These are phyloP conservation scores for Ceriops decandra DNA, from an alignment of 345 rosid species.

Conservation along the genomic window DNA sequence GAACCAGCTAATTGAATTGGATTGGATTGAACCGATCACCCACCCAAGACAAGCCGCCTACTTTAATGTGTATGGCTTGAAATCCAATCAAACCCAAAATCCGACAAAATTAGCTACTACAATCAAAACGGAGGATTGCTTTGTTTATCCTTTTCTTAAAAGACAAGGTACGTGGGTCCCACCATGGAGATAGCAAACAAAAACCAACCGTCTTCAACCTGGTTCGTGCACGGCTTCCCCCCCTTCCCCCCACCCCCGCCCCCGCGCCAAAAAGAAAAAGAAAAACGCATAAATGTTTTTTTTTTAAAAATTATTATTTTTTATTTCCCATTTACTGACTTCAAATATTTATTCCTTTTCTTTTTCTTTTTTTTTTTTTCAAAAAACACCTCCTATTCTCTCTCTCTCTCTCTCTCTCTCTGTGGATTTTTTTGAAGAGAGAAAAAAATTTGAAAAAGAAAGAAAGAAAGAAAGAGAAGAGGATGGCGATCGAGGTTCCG, in stretches of 20 bases:
- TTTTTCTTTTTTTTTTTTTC: not conserved
- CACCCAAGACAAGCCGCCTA: no score
- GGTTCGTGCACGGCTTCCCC: slow-evolving; percentile 10
- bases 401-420: not conserved
- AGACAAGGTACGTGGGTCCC: no score
- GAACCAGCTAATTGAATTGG: no score
- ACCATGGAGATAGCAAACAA: not conserved
- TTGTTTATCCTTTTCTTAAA: no score
- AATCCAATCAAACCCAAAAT: no score
- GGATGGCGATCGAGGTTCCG: slow-evolving; percentile 32
- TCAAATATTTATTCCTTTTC: not conserved
- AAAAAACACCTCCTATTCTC: not conserved
- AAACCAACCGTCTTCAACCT: not conserved
- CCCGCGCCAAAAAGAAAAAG: not conserved
- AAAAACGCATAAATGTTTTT: not conserved
- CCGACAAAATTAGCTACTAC: no score
- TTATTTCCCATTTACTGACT: not conserved
- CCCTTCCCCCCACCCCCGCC: not conserved
- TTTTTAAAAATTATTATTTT: not conserved
- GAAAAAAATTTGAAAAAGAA: not conserved
- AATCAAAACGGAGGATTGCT: no score
- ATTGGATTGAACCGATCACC: no score
- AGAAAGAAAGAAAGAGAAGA: not conserved
- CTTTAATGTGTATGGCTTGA: no score
- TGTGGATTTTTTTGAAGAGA: not conserved